phyloP scores from a whole-genome alignment of 805 yeast species.

The Zygosaccharomyces rouxii region DNA sequence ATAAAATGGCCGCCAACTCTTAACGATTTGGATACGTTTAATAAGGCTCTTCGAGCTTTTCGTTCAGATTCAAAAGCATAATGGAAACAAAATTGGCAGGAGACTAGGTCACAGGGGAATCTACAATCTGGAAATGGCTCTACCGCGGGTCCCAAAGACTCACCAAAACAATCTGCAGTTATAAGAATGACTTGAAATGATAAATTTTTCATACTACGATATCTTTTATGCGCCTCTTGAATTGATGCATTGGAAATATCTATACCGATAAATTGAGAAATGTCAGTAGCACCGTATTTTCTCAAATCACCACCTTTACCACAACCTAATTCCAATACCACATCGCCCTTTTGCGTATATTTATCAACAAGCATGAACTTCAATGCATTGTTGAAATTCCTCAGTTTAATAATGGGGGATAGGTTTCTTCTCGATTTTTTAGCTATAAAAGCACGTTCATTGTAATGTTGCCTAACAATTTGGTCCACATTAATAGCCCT shows the following conservation, averaged over 20 bases:
- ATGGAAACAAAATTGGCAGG: conserved; percentile 90
- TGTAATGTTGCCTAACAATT: conserved; percentile 78
- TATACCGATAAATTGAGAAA: conserved; percentile 78
- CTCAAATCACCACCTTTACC: conserved; percentile 98
- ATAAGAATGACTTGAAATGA: conserved; percentile 80
- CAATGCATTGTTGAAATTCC: conserved; percentile 88
- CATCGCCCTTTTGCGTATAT: conserved; percentile 49
- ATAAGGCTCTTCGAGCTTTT: conserved; percentile 66
- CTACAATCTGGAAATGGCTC: conserved; percentile 60
- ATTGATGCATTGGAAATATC: conserved; percentile 90
- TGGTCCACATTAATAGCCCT: conserved; percentile 48
- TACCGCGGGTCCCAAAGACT: conserved; percentile 62
- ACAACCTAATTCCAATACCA: conserved; percentile 84
- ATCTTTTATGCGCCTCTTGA: conserved; percentile 76
- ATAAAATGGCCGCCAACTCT: conserved; percentile 81
- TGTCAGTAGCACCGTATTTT: conserved; percentile 74
- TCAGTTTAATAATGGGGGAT: conserved; percentile 79
- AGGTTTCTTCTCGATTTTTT: conserved; percentile 57
- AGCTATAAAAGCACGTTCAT: conserved; percentile 71
- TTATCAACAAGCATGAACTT: conserved; percentile 80
- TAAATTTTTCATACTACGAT: conserved; percentile 48
- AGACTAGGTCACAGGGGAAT: conserved; percentile 82
- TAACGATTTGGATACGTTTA: conserved; percentile 71
- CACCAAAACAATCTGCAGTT: conserved; percentile 87
- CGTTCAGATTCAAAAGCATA: conserved; percentile 88